Conservation (phyloP, 768 basidiomycete genomes). For the Chalciporus sphaerocephalus region DNA sequence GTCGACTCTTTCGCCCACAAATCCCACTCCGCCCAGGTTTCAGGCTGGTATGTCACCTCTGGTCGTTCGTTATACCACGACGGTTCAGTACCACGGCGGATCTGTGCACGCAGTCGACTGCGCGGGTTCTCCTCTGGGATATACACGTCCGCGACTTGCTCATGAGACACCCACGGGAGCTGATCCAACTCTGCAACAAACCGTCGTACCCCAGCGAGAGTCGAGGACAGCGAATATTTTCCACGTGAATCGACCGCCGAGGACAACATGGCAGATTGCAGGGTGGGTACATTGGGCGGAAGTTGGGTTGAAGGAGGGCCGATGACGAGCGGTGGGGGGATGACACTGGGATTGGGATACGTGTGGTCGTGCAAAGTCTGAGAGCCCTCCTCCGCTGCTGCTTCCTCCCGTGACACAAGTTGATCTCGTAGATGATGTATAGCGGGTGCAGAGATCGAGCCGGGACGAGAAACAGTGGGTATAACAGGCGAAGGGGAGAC, state of each 20-base stretch:
- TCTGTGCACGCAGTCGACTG: conserved; percentile 9
- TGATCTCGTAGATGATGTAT: background rate
- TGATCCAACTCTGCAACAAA: conserved; percentile 35
- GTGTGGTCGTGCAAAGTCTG: conserved; percentile 18
- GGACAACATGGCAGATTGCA: background rate
- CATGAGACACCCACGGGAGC: conserved; percentile 42
- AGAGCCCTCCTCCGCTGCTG: conserved; percentile 9
- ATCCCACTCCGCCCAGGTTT: conserved; percentile 22
- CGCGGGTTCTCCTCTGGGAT: conserved; percentile 33
- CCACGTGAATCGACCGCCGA: conserved; percentile 11
- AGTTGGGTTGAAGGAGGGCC: background rate
- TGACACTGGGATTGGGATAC: background rate
- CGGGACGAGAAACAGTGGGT: conserved; percentile 6
- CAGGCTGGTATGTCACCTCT: conserved; percentile 1
- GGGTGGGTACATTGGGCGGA: background rate
- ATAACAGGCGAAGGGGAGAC: conserved; percentile 13
- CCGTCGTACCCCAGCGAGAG: conserved; percentile 34
- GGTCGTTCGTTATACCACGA: conserved; percentile 28
- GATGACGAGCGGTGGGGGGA: background rate
- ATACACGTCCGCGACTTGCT: conserved; percentile 43
- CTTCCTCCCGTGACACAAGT: background rate
- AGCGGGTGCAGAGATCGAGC: conserved; percentile 4
- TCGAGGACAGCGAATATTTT: conserved; percentile 10
- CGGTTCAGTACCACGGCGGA: conserved; percentile 18
- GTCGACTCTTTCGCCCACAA: conserved; percentile 23